phyloP scores from a whole-genome alignment of 768 basidiomycete genomes.

The Pisolithus albus region DNA sequence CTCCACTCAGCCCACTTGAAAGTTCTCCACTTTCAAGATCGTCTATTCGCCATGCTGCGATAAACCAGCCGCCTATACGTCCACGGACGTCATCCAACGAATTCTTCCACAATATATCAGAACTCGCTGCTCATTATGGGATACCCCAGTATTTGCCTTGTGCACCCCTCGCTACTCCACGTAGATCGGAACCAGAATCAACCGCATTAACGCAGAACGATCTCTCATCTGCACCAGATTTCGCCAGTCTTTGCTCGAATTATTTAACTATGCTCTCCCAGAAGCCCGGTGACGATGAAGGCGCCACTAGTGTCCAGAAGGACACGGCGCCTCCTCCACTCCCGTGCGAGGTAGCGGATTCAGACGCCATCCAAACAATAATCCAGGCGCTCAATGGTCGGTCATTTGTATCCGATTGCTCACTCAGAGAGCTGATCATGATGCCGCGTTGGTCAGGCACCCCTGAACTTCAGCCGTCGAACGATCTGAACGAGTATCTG shows the following conservation, averaged over 20 bases:
- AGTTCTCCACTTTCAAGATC: slow-evolving; percentile 48
- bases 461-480: slow-evolving; percentile 32
- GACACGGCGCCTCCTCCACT: slow-evolving; percentile 22
- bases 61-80: slow-evolving; percentile 52
- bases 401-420: neutral
- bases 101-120: slow-evolving; percentile 59
- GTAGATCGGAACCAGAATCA: slow-evolving; percentile 31
- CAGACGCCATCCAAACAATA: slow-evolving; percentile 31
- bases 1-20: slow-evolving; percentile 38
- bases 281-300: slow-evolving; percentile 34
- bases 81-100: slow-evolving; percentile 54
- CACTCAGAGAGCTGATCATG: neutral
- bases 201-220: slow-evolving; percentile 22
- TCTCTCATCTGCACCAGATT: slow-evolving; percentile 31
- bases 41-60: slow-evolving; percentile 46
- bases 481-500: slow-evolving; percentile 36
- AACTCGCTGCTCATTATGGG: slow-evolving; percentile 73
- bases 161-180: slow-evolving; percentile 54
- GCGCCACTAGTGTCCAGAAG: slow-evolving; percentile 28
- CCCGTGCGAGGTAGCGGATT: slow-evolving; percentile 16
- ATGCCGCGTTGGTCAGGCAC: slow-evolving; percentile 19
- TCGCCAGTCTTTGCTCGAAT: slow-evolving; percentile 44
- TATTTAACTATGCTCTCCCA: slow-evolving; percentile 66
- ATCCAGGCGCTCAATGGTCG: slow-evolving; percentile 36
- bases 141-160: slow-evolving; percentile 67